These are phyloP conservation scores for Teunomyces barrocoloradensis DNA, from an alignment of 805 yeast species.

Conservation along the genomic window DNA sequence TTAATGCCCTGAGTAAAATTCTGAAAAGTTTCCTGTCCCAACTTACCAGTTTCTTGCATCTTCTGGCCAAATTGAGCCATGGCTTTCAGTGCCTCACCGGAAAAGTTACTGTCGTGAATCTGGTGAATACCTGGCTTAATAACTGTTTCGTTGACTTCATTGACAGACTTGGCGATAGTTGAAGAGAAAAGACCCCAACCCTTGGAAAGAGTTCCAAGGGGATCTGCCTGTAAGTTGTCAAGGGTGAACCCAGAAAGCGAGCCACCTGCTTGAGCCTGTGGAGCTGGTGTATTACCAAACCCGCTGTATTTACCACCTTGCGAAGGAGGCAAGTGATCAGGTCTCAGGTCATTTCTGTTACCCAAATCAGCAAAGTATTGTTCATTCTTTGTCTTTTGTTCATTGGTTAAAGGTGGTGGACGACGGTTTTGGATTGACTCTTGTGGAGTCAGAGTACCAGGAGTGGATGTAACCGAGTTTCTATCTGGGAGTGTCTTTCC, in stretches of 20 bases:
- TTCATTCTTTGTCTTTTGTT: conserved; percentile 64
- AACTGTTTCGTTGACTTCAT: conserved; percentile 82
- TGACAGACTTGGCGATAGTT: conserved; percentile 79
- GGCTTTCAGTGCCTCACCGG: conserved; percentile 84
- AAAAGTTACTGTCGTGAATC: conserved; percentile 71
- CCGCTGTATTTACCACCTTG: conserved; percentile 94
- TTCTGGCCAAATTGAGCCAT: conserved; percentile 95
- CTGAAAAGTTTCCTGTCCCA: conserved; percentile 67
- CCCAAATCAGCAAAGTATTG: conserved; percentile 81
- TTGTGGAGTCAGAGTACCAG: conserved; percentile 13
- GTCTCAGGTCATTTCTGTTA: conserved; percentile 63
- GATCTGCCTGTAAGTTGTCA: conserved; percentile 75
- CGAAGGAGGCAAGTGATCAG: conserved; percentile 81
- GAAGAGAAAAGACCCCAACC: conserved; percentile 94
- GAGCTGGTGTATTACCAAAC: conserved; percentile 78
- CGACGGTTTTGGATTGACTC: conserved; percentile 41
- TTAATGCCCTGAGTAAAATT: conserved; percentile 49
- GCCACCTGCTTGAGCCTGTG: conserved; percentile 37
- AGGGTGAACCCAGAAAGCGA: conserved; percentile 57
- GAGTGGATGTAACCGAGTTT: conserved; percentile 4
- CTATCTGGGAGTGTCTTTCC: conserved; percentile 40
- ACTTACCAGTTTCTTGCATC: conserved; percentile 82
- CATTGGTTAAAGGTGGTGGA: conserved; percentile 20
- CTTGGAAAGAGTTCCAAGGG: conserved; percentile 82
- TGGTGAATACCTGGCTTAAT: conserved; percentile 89